Conservation (phyloP, 768 basidiomycete species). For the Mycena venus region DNA sequence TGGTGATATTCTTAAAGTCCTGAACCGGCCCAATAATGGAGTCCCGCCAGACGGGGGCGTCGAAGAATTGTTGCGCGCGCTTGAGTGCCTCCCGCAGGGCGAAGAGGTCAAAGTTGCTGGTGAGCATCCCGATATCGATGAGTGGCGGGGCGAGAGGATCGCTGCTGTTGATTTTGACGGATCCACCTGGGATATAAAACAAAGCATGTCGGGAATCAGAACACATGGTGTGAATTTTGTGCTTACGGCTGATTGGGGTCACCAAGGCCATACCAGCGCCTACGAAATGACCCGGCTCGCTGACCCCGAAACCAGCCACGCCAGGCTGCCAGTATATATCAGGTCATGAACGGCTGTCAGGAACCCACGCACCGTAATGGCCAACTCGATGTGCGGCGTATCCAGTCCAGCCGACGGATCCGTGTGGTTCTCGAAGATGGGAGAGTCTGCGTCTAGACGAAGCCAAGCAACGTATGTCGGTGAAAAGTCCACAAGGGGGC, state of each 20-base stretch:
- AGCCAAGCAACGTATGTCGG: constrained; percentile 42
- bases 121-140: constrained; percentile 61
- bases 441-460: constrained; percentile 38
- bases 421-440: constrained; percentile 35
- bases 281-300: neutral
- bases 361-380: constrained; percentile 41
- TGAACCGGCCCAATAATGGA: constrained; percentile 8
- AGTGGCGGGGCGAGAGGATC: constrained; percentile 51
- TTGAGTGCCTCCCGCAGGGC: constrained; percentile 27
- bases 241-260: constrained; percentile 38
- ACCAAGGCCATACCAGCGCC: constrained; percentile 3
- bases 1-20: constrained; percentile 7
- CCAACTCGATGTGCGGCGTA: constrained; percentile 52
- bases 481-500: constrained; percentile 39
- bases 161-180: constrained; percentile 46
- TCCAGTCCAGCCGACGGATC: constrained; percentile 50
- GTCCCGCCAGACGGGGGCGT: constrained; percentile 9
- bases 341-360: no score
- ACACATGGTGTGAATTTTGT: neutral
- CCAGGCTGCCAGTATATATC: neutral
- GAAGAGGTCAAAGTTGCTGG: constrained; percentile 32
- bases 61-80: neutral
- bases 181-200: constrained; percentile 36
- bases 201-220: no score
- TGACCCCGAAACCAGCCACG: neutral